phyloP scores from a whole-genome alignment of 1,284 basidiomycete species.

The Apiotrichum gamsii region DNA sequence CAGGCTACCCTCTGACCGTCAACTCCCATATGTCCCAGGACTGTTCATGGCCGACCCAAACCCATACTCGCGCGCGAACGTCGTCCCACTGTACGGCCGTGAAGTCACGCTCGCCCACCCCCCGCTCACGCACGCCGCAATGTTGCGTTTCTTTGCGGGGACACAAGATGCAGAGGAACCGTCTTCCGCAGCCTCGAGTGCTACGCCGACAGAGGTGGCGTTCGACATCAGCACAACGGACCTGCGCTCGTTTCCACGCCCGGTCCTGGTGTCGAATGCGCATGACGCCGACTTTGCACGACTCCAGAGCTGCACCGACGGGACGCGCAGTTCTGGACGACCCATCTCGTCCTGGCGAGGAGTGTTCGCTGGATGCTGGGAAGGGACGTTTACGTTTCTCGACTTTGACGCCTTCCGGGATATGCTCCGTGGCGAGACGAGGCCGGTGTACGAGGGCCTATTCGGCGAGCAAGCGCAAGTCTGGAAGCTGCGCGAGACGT shows the following conservation, averaged over 20 bases:
- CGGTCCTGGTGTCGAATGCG: conserved; percentile 15
- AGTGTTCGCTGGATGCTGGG: conserved; percentile 51
- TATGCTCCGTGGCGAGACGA: conserved; percentile 44
- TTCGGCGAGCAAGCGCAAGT: conserved; percentile 55
- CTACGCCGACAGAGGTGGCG: neutral
- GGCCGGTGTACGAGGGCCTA: conserved; percentile 50
- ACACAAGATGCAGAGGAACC: conserved; percentile 1
- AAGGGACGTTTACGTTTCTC: conserved; percentile 54
- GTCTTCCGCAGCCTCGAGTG: neutral
- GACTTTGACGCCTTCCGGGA: conserved; percentile 53
- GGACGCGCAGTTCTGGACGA: conserved; percentile 43
- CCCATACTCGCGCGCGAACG: conserved; percentile 9
- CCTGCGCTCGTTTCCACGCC: conserved; percentile 19
- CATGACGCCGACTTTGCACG: conserved; percentile 35
- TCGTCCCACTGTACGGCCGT: conserved; percentile 45
- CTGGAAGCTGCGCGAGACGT: conserved; percentile 52
- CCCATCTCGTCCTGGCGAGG: conserved; percentile 46
- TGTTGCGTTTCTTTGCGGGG: conserved; percentile 41
- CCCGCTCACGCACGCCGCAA: conserved; percentile 44
- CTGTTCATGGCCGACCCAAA: conserved; percentile 24
- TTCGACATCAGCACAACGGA: conserved; percentile 2
- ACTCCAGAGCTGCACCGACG: conserved; percentile 45
- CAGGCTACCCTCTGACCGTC: conserved; percentile 41
- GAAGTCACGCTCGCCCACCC: conserved; percentile 35
- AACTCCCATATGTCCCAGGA: conserved; percentile 5